Evolutionary conservation across 352 stramenopile species (phyloP), one percentile per base, ranked within the genome.

Genomic region (Blastocystis sp.): DNA sequence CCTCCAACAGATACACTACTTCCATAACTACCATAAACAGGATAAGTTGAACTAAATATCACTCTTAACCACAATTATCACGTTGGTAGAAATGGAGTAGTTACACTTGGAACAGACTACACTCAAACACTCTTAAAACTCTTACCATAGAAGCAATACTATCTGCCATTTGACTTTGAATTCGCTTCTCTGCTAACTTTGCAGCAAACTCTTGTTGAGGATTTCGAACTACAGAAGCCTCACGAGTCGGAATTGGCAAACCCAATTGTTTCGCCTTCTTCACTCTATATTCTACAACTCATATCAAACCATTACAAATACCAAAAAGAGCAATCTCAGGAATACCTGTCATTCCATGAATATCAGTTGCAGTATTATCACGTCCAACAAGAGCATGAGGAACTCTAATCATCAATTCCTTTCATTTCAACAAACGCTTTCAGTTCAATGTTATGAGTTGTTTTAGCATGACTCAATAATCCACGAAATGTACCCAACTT

Each of bases 301-400:
- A 80, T 0, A 24, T 11, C 6, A 35, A 46, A 46, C 19, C 19
- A 24, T 32, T 21, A 32, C 24, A 49, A 16, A 56, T 54, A 88
- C 74, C 59, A 42, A 80, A 69, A 14, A 85, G 32, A 46, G 65
- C 65, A 51, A 57, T 66, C 39, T 81, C 71, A 46, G 80, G 80
- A 78, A 88, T 88, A 42, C 80, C 80, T 49, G 51, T 66, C 80
- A 88, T 88, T 54, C 80, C 80, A 51, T 85, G 74, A 71, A 88
- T 66, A 73, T 88, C 80, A 16, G 74, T 80, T 57, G 69, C 80
- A 11, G 77, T 75, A 63, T 63, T 85, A 49, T 88, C 65, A 51
- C 80, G 42, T 32, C 80, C 80, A 32, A 59, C 51, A 75, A 73
- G 54, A 58, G 80, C 80, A 52, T 80, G 65, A 39, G 80, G 80